Base-by-base conservation (phyloP, 768 basidiomycete species). In the Lyophyllum shimeji region DNA sequence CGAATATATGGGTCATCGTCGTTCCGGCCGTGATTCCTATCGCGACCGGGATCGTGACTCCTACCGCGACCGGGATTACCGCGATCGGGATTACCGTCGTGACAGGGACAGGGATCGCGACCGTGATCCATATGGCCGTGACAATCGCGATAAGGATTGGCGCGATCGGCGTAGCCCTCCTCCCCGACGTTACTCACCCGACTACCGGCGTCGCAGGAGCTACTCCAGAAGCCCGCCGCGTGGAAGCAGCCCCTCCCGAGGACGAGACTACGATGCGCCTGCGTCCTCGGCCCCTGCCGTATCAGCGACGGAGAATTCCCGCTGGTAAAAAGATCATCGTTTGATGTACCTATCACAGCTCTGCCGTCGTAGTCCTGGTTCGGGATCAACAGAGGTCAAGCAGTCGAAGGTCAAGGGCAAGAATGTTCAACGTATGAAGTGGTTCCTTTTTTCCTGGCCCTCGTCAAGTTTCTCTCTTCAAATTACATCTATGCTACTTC, bases 1-100 rank as follows among this genome's bases (percentile, higher is more conserved):
- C 58, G 93, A 97, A 75, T 99, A 98, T 71, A 96, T 96, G 92
- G 94, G 96, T 12, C 89, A 92, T 62, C 84, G 90, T 47, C 88
- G 90, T 52, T 72, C 81, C 15, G 67, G 67, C 40, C 70, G 76
- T 20, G 76, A 78, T 51, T 68, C 72, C 20, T 71, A 76, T 58
- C 68, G 67, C 27, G 64, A 74, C 54, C 63, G 69, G 39, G 70
- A 73, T 46, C 75, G 79, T 29, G 76, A 72, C 39, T 61, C 64
- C 37, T 62, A 68, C 46, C 67, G 76, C 44, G 72, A 74, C 62
- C 74, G 70, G n/a, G n/a, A n/a, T 23, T 79, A 82, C 65, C 78
- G 82, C 56, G 83, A 85, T 64, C 74, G 77, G 29, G 79, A 82
- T 57, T 76, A 80, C 57, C 74, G 78, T 53, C 76, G 80, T 29